A percentile compares a stretch with the other conserved stretches of the same genome.
These are phyloP conservation scores for Cryoendolithus antarcticus DNA, from an alignment of 2,329 filamentous ascomycete genomes.

Conservation along the genomic window DNA sequence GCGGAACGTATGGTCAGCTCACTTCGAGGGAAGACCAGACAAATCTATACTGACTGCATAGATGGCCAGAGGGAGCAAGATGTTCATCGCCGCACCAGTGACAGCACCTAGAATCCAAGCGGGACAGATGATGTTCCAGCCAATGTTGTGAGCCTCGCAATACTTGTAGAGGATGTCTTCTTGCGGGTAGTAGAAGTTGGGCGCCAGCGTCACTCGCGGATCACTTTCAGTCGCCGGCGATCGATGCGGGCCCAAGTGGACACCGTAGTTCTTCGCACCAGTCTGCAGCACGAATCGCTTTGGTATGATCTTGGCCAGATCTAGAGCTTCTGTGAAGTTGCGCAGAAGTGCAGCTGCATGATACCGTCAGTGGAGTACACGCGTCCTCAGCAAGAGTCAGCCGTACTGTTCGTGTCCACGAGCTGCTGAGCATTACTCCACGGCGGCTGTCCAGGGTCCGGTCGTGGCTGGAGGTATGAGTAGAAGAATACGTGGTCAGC, in stretches of 20 bases:
- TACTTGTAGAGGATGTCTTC: conserved; percentile 34
- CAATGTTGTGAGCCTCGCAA: conserved; percentile 21
- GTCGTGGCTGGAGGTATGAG: conserved; percentile 32
- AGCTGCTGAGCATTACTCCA: conserved; percentile 32
- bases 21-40: no score
- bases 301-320: conserved; percentile 27
- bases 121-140: conserved; percentile 35
- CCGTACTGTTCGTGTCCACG: conserved; percentile 9
- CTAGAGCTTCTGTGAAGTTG: conserved; percentile 34
- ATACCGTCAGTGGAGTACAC: no score
- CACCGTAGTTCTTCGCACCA: conserved; percentile 36
- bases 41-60: conserved; percentile 24
- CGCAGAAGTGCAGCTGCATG: conserved; percentile 20
- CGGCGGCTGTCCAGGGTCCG: conserved; percentile 9
- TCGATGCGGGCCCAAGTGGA: conserved; percentile 33
- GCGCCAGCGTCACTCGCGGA: conserved; percentile 30
- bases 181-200: conserved; percentile 42
- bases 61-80: conserved; percentile 33
- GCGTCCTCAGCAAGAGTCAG: no score
- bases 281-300: conserved; percentile 36
- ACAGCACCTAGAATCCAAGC: conserved; percentile 36
- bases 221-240: conserved; percentile 34
- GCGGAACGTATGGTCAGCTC: no score
- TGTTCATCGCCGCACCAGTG: conserved; percentile 36
- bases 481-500: conserved; percentile 39